Conservation (phyloP, 352 stramenopile species). For the Phytophthora cajani region DNA sequence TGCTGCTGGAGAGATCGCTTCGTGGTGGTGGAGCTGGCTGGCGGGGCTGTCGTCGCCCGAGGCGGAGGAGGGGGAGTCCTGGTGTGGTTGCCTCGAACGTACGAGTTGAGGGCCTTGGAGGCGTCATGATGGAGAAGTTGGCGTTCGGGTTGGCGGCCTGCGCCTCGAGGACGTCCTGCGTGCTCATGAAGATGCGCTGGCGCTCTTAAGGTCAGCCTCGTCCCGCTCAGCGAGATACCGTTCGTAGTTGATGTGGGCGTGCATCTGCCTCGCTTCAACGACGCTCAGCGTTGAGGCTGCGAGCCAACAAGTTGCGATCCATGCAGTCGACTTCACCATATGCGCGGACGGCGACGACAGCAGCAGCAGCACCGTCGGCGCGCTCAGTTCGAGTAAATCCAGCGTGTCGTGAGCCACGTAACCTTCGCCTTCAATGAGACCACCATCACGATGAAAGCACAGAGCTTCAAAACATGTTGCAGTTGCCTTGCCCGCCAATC, state of each 20-base stretch:
- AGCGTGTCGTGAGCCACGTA: no score
- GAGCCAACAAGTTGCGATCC: conserved; percentile 18
- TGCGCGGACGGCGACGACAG: no score
- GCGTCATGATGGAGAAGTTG: conserved; percentile 49
- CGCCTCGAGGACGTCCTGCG: conserved; percentile 32
- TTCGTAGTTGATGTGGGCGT: conserved; percentile 47
- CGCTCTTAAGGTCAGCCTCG: conserved; percentile 20
- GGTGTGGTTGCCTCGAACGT: conserved; percentile 26
- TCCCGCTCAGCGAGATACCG: conserved; percentile 43
- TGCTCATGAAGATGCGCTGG: conserved; percentile 47
- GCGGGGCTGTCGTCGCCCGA: background rate
- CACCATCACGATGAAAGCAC: no score
- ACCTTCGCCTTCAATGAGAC: no score
- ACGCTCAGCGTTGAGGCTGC: conserved; percentile 19
- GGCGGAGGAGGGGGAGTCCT: background rate
- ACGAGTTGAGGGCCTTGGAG: conserved; percentile 36
- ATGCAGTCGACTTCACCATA: conserved; percentile 23
- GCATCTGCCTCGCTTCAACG: conserved; percentile 29
- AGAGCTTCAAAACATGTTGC: no score
- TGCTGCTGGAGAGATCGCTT: conserved; percentile 30
- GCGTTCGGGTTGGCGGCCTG: conserved; percentile 40
- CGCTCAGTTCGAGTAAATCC: no score
- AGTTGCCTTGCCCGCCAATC: no score
- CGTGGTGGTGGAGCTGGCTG: background rate
- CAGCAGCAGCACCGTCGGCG: no score